Base-by-base conservation (phyloP, 768 basidiomycete genomes). In the Kwoniella sp. region DNA sequence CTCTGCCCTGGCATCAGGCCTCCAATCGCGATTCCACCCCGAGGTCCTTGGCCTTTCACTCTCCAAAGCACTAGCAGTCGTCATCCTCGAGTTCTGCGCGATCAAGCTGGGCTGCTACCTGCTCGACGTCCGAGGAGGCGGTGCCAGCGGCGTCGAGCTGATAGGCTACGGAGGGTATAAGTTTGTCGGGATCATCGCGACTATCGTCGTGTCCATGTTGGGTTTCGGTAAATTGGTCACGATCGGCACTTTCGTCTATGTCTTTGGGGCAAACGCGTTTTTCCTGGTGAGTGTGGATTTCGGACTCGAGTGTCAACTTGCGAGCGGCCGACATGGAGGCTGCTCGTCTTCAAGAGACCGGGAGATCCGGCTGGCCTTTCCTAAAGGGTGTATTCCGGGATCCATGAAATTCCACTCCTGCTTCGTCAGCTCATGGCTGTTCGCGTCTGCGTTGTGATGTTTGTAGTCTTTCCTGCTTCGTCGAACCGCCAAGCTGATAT, bases 121-220 rank as follows among this genome's bases (percentile, higher is more conserved):
- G 55, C 86, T 98, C 55, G 93, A 92, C 66, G 92, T 98, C 1
- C 86, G 89, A 66, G 88, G 88, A 2, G 84, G 85, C 45, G 86
- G 87, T 0, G 87, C 87, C 0, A 85, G 83, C 47, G 85, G 84
- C 1, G 85, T 86, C 26, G 85, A 86, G 75, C 81, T 98, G 54
- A 82, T 96, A 30, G 91, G 94, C 0, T 98, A 97, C 77, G 90
- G 89, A 4, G 95, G 96, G 0, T 98, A 98, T 83, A 98, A 99
- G 77, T 98, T 99, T 73, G 91, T 97, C 29, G 95, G 92, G 1
- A 91, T 97, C 45, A 94, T 96, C 70, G 81, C 89, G 13, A 88
- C 90, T 1, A 82, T 96, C n/a, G 78, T 91, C 1, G 87, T 86
- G 0, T 86, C 87, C 3, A 85, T 97, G 50, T 78, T 93, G 45